Base-by-base conservation (phyloP, 805 yeast genomes). In the Metschnikowia gelsemii region DNA sequence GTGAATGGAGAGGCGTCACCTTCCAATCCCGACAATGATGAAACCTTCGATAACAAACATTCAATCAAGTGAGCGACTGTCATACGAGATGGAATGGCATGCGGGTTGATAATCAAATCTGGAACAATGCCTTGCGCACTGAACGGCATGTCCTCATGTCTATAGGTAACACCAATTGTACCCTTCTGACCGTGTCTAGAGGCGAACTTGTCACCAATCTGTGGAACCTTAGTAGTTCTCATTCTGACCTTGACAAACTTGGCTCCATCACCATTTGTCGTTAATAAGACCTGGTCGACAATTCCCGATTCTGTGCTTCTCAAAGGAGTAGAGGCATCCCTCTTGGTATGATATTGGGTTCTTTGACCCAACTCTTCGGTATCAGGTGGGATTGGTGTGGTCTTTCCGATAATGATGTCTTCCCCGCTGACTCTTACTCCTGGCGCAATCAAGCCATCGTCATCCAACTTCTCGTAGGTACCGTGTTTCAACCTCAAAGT, bases 51-150 rank as follows among this genome's bases (percentile, higher is more conserved):
- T 56, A 93, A 73, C 64, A 93, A 74, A 84, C 99, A 93, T 75
- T 93, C 99, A 68, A 93, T 91, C 75, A 93, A 84, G 75, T 93
- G 98, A 36, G 99, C 99, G 47, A 93, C 99, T 29, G 99, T 93
- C 99, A 93, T 93, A 79, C 99, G 97, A 44, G 99, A 93, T 55
- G 99, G 99, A 78, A 93, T 93, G 62, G 98, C 99, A 69, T 93
- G 99, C 2, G 99, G 99, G 66, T 93, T 93, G 63, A 93, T 93
- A 58, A 93, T 88, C 61, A 93, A 75, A 70, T 93, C 99, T 6
- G 99, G 99, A 27, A 91, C 97, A 62, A 91, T 68, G 65, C 99
- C 99, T 64, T 91, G 95, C 2, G 87, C 76, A 7, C 95, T 83
- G 64, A 93, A 93, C 21, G 99, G 99, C 98, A 93, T 91, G 64